Conservation (phyloP, 2,329 filamentous ascomycete genomes). For the Botrytis porri region DNA sequence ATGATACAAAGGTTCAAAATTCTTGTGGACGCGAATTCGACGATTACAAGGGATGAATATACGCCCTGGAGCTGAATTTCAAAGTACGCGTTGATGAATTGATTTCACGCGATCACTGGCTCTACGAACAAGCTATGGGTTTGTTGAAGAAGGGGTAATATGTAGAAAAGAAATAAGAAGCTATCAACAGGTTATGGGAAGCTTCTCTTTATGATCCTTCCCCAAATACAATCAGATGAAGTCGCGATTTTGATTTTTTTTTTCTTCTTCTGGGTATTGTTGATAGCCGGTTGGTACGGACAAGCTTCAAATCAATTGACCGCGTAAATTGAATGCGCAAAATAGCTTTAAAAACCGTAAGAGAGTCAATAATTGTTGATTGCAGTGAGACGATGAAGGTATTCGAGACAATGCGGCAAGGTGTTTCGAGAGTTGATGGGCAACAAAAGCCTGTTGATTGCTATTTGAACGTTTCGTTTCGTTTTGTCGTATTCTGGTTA, state of each 20-base stretch:
- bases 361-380: not conserved
- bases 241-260: not conserved
- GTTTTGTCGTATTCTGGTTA: not conserved
- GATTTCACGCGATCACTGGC: slow-evolving; percentile 37
- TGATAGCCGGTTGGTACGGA: not conserved
- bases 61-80: slow-evolving; percentile 29
- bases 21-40: slow-evolving; percentile 24
- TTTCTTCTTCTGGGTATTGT: not conserved
- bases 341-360: not conserved
- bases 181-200: slow-evolving; percentile 10
- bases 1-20: slow-evolving; percentile 30
- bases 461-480: not conserved
- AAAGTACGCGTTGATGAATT: slow-evolving; percentile 33
- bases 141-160: slow-evolving; percentile 17
- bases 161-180: slow-evolving; percentile 7
- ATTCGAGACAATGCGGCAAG: not conserved
- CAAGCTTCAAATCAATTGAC: not conserved
- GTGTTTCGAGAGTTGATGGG: not conserved
- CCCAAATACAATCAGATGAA: not conserved
- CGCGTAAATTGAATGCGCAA: not conserved
- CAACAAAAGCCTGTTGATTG: not conserved
- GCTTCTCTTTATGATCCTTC: slow-evolving; percentile 6
- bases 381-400: not conserved
- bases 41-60: slow-evolving; percentile 32
- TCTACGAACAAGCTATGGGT: slow-evolving; percentile 38